These are phyloP conservation scores for Mycocentrospora acerina DNA, from an alignment of 2,329 filamentous ascomycete species.

Conservation along the genomic window DNA sequence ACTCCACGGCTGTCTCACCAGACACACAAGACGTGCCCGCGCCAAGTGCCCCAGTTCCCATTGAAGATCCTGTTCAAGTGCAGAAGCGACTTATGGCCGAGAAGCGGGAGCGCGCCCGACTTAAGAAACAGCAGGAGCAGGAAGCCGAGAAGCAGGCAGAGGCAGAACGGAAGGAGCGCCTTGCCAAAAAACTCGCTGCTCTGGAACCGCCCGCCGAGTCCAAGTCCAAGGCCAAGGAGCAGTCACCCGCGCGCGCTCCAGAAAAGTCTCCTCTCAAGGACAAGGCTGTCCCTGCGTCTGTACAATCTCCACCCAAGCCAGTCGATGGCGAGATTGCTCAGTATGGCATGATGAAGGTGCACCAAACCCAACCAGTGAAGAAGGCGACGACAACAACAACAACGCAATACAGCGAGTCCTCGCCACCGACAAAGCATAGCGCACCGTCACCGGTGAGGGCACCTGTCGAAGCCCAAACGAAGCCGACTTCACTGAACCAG, in stretches of 20 bases:
- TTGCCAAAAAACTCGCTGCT: slow-evolving; percentile 70
- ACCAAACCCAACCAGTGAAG: slow-evolving; percentile 56
- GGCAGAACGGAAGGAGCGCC: slow-evolving; percentile 68
- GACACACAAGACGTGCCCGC: slow-evolving; percentile 23
- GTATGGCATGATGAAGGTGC: slow-evolving; percentile 64
- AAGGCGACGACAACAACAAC: too few relatives aligned
- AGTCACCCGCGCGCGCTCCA: slow-evolving; percentile 35
- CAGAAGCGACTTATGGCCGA: slow-evolving; percentile 70
- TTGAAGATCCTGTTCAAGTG: slow-evolving; percentile 65
- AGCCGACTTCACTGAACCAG: slow-evolving; percentile 19
- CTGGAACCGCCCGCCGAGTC: slow-evolving; percentile 58
- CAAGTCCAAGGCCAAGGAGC: slow-evolving; percentile 40
- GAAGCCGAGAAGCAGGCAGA: slow-evolving; percentile 69
- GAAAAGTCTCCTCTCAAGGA: slow-evolving; percentile 49
- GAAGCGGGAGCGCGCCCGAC: slow-evolving; percentile 66
- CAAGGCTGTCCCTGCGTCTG: slow-evolving; percentile 37
- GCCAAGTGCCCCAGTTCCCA: slow-evolving; percentile 45
- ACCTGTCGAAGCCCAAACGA: slow-evolving; percentile 19
- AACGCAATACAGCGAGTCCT: slow-evolving; percentile 16
- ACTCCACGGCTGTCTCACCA: slow-evolving; percentile 33
- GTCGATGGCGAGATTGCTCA: slow-evolving; percentile 60
- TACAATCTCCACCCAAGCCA: slow-evolving; percentile 56
- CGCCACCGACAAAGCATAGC: slow-evolving; percentile 15
- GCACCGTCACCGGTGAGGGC: slow-evolving; percentile 25
- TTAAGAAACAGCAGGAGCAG: slow-evolving; percentile 59